These are phyloP conservation scores for Diaporthe capsici DNA, from an alignment of 2,329 filamentous ascomycete genomes.

Conservation along the genomic window DNA sequence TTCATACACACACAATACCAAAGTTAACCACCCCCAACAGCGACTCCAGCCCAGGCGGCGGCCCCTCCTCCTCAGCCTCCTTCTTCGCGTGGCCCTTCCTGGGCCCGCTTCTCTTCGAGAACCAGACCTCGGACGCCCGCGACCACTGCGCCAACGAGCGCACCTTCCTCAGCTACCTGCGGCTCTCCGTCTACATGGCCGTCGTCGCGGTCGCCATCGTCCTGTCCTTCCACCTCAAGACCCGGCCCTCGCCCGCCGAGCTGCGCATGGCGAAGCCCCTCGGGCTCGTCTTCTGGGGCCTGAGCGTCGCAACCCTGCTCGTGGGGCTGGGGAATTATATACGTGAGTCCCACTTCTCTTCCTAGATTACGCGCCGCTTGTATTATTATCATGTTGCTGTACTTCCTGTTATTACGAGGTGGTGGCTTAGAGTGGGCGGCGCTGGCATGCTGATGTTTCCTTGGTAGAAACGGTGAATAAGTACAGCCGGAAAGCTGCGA, in stretches of 20 bases:
- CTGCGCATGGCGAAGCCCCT: slow-evolving; percentile 84
- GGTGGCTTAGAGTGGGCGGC: no score
- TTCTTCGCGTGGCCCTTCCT: slow-evolving; percentile 75
- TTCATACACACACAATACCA: no score
- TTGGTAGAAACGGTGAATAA: slow-evolving; percentile 76
- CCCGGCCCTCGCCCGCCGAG: slow-evolving; percentile 78
- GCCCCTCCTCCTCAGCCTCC: slow-evolving; percentile 45
- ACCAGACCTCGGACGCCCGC: slow-evolving; percentile 79
- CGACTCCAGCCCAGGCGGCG: slow-evolving; percentile 8
- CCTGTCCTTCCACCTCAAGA: slow-evolving; percentile 91
- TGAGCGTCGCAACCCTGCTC: slow-evolving; percentile 78
- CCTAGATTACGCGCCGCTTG: not conserved
- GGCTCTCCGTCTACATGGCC: slow-evolving; percentile 90
- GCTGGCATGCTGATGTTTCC: not conserved
- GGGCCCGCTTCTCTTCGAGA: slow-evolving; percentile 80
- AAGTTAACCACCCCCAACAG: not conserved
- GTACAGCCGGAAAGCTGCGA: slow-evolving; percentile 82
- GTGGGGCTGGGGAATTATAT: slow-evolving; percentile 91
- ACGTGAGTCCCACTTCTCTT: slow-evolving; percentile 60
- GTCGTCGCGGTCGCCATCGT: slow-evolving; percentile 92
- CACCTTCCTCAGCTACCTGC: slow-evolving; percentile 92
- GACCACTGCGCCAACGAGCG: slow-evolving; percentile 86
- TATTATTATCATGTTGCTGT: not conserved
- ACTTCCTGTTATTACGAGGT: not conserved
- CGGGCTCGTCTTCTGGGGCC: slow-evolving; percentile 88